A percentile compares a stretch with the other conserved stretches of the same genome.
These are phyloP conservation scores for Botrytis galanthina DNA, from an alignment of 2,329 filamentous ascomycete genomes.

Conservation along the genomic window DNA sequence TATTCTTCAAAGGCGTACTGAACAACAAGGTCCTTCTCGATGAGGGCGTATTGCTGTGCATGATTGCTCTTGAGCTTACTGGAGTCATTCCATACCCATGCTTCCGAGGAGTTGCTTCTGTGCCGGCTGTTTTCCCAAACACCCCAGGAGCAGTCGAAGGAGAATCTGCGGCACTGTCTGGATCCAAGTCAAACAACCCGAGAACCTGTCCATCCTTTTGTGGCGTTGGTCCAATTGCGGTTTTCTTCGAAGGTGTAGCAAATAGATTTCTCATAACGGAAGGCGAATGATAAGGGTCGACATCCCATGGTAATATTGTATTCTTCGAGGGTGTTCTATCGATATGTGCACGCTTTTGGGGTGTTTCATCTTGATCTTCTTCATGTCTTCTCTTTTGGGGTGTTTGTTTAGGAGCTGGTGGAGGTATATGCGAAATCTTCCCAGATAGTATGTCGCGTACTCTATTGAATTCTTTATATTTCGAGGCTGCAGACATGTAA, in stretches of 20 bases:
- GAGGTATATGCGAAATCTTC: conserved; percentile 44
- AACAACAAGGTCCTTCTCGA: conserved; percentile 62
- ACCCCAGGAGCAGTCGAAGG: conserved; percentile 21
- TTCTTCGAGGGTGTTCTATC: conserved; percentile 48
- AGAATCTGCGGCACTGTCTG: conserved; percentile 48
- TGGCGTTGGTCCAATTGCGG: conserved; percentile 72
- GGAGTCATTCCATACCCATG: background rate
- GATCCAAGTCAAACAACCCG: conserved; percentile 70
- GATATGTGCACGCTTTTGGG: conserved; percentile 50
- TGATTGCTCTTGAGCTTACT: conserved; percentile 18
- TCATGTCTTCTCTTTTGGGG: conserved; percentile 41
- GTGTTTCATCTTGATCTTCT: conserved; percentile 44
- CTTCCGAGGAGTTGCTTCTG: conserved; percentile 43
- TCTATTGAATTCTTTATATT: conserved; percentile 75
- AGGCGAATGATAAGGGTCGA: conserved; percentile 53
- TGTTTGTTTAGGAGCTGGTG: conserved; percentile 36
- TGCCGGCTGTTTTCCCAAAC: conserved; percentile 27
- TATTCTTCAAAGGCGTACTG: conserved; percentile 60
- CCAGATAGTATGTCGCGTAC: conserved; percentile 58
- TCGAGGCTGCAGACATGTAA: conserved; percentile 40
- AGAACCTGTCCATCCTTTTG: conserved; percentile 75
- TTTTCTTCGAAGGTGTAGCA: conserved; percentile 53
- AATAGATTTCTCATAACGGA: conserved; percentile 58
- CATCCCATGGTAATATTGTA: conserved; percentile 39
- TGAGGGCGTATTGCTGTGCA: conserved; percentile 44